Percentiles rank a stretch among this genome's conserved stretches.
Evolutionary conservation across 2,329 filamentous ascomycete species (phyloP).

Genomic region (Sporothrix inflata): DNA sequence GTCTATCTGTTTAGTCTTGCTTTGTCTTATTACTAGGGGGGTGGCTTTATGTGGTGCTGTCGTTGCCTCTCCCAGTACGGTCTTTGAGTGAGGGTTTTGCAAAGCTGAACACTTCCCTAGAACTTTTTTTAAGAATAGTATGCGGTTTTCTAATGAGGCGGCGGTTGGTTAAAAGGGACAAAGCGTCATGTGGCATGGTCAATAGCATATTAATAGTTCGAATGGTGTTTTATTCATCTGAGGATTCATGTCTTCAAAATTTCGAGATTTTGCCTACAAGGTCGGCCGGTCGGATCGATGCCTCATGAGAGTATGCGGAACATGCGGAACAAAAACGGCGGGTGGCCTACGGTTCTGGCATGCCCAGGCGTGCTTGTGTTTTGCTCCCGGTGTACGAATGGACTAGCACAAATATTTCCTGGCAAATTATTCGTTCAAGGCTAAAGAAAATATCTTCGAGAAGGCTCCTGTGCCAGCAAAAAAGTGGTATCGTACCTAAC

Average conservation of each 20-base stretch:
- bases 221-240: no score
- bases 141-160: no score
- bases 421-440: not conserved
- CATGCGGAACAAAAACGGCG: not conserved
- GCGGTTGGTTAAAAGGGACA: no score
- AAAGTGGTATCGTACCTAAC: not conserved
- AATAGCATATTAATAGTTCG: no score
- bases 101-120: not conserved
- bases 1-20: not conserved
- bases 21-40: not conserved
- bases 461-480: not conserved
- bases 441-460: not conserved
- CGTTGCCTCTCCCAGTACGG: not conserved
- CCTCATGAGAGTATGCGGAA: not conserved
- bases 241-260: constrained; percentile 27
- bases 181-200: no score
- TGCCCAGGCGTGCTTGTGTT: not conserved
- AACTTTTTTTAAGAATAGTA: not conserved
- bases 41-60: not conserved
- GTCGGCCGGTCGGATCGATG: not conserved
- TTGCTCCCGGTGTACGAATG: not conserved
- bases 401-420: not conserved
- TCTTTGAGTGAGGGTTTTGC: not conserved
- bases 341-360: not conserved
- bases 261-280: constrained; percentile 20